Base-by-base conservation (phyloP, 1,284 basidiomycete genomes). In the Grifola frondosa region DNA sequence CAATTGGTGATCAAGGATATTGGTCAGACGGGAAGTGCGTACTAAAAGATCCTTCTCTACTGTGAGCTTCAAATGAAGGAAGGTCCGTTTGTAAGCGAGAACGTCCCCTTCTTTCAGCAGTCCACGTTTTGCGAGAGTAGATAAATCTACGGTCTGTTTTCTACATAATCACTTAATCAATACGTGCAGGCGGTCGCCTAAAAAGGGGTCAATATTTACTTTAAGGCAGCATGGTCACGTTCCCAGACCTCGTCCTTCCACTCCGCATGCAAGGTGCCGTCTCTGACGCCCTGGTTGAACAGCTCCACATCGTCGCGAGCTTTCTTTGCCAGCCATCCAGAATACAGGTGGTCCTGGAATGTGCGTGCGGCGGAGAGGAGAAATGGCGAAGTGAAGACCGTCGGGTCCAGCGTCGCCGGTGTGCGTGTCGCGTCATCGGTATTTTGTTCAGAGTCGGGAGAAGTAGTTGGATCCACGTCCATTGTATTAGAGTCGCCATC, bases 161-260 rank as follows among this genome's bases (percentile, higher is more conserved):
- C 50, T 47, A 21, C 11, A 30, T 11, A n/a, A 15, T 12, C 35
- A 20, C 6, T 22, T n/a, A 15, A 7, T 69, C 71, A 33, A 10
- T 35, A 32, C 30, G 20, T 37, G 28, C 22, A 12, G 29, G 20
- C 34, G 23, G 16, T 13, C 29, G 17, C 28, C 16, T 16, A 16
- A 29, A 31, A 20, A 24, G 25, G 12, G 8, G 19, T 22, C 15
- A 34, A 38, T 31, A 39, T 50, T 35, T 4, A 37, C 31, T 28
- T 54, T 43, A 28, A 51, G 35, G 35, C 9, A 9, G 29, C 33
- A 50, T 75, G 71, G 7, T 74, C 69, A 16, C 58, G 61, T 44
- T 73, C 70, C 80, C 80, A 82, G 17, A 67, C 69, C 33, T 81
- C 76, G 55, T 82, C 80, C 54, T 82, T 82, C 78, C 78, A 81